These are phyloP conservation scores for Falciphora oryzae DNA, from an alignment of 2,329 filamentous ascomycete species.

Conservation along the genomic window DNA sequence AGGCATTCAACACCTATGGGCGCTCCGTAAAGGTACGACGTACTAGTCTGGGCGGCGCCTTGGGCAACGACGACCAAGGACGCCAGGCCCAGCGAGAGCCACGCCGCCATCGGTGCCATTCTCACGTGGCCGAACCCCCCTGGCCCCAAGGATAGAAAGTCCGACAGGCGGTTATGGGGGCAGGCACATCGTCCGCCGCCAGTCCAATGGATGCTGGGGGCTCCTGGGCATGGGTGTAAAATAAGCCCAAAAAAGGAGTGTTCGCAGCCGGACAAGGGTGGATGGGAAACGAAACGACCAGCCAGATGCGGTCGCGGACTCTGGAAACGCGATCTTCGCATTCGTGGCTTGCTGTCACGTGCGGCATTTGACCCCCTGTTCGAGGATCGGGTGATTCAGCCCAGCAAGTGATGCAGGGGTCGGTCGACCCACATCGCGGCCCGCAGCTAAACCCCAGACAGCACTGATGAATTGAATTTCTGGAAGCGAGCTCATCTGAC, in stretches of 20 bases:
- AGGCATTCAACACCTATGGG: slow-evolving; percentile 66
- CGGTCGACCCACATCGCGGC: neutral
- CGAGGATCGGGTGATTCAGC: neutral
- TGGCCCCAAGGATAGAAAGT: neutral
- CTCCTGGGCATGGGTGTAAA: neutral
- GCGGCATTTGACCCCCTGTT: too few relatives aligned
- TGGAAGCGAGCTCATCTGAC: too few relatives aligned
- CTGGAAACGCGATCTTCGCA: neutral
- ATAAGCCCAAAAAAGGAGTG: neutral
- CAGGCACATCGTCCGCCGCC: neutral
- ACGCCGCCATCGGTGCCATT: slow-evolving; percentile 7
- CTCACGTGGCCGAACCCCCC: neutral
- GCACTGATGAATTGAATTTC: too few relatives aligned
- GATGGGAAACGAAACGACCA: neutral
- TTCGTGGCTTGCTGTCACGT: neutral
- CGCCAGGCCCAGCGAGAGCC: slow-evolving; percentile 10
- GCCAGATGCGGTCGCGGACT: neutral
- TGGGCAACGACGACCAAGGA: slow-evolving; percentile 13
- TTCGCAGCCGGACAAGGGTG: neutral
- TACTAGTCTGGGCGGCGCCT: slow-evolving; percentile 38
- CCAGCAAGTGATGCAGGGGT: neutral
- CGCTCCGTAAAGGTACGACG: slow-evolving; percentile 62
- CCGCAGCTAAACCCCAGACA: too few relatives aligned
- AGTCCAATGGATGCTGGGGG: neutral
- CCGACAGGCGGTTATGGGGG: neutral